Base-by-base conservation (phyloP, 129 eudicot species). In the Rutidosis leptorrhynchoides region DNA sequence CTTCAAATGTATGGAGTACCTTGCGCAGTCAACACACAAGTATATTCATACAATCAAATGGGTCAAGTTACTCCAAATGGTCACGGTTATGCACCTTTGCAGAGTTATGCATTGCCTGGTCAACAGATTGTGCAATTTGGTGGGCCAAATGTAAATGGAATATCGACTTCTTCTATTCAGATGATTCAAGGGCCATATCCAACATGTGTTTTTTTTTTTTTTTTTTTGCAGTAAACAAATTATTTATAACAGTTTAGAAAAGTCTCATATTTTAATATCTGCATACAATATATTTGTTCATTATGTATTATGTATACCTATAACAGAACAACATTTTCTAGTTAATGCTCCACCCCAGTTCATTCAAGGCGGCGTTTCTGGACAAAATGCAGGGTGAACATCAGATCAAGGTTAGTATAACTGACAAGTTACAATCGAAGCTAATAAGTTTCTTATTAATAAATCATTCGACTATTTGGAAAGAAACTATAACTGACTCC, bases 281-380 rank as follows among this genome's bases (percentile, higher is more conserved):
- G n/a, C n/a, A n/a, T n/a, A n/a, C n/a, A 20, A 21, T 20, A 17
- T 52, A 21, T 52, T 21, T 52, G 58, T 16, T 52, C 27, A 52
- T 16, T 5, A 46, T n/a, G n/a, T n/a, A n/a, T n/a, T n/a, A n/a
- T 15, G 84, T 73, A 49, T 81, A 24, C 87, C 93, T 65, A 75
- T 85, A 72, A 81, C 81, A 16, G 90, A 78, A 61, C 95, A 79
- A 70, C 95, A 84, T 61, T 87, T 84, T 61, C 63, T 85, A 64
- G 76, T 87, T 66, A 73, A 96, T 74, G 82, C 80, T 60, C 89
- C 96, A 71, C 84, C 90, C 59, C 97, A 85, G 75, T 85, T 80
- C 80, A 72, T 81, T 67, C 94, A 76, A 79, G 85, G 93, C 65
- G 65, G 88, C 32, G 84, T 86, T 81, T 73, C 96, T 74, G 97